Evolutionary conservation across 805 yeast species (phyloP), one percentile per base, ranked within the genome.

Genomic region (Kuraishia capsulata): DNA sequence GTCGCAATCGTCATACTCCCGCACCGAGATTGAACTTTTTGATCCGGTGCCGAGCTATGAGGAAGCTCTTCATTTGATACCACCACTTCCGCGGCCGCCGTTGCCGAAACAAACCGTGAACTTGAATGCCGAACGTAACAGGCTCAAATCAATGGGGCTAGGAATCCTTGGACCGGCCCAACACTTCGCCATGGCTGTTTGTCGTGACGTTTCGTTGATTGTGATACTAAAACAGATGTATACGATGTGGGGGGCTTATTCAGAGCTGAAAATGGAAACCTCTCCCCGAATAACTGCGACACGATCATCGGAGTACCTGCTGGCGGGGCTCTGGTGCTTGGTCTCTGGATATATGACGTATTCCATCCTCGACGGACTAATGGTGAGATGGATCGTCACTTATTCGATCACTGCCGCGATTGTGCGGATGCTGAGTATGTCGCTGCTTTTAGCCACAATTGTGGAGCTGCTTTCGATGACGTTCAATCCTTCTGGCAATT

Each of bases 311-410:
- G 96, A 88, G 53, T 81, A 81, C 48, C 67, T 87, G 42, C 62
- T 88, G 42, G 82, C 95, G 3, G 89, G 89, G 0, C 56, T 90
- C n/a, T 90, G 97, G 97, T 86, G 96, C 55, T 52, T 83, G 4
- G 97, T 90, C 8, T 76, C 95, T 1, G 87, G 87, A 2, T 87
- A 86, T 51, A 64, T 90, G 43, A 78, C 94, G 6, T 87, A 80
- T 57, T 78, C 88, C 1, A 85, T 86, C 3, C 63, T 90, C 25
- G 96, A 89, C 52, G 92, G 96, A 1, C 64, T 90, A 35, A 86
- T 89, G 81, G 81, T 87, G 21, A 69, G 97, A 33, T 90, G 97
- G 95, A 85, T 90, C 20, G 94, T 89, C 32, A 86, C 82, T 32
- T 90, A 90, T 57, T 82, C 88, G 41, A 79, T 86, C 1, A 69